phyloP scores from a whole-genome alignment of 306 rosid genomes.

The Dalbergia cultrata region DNA sequence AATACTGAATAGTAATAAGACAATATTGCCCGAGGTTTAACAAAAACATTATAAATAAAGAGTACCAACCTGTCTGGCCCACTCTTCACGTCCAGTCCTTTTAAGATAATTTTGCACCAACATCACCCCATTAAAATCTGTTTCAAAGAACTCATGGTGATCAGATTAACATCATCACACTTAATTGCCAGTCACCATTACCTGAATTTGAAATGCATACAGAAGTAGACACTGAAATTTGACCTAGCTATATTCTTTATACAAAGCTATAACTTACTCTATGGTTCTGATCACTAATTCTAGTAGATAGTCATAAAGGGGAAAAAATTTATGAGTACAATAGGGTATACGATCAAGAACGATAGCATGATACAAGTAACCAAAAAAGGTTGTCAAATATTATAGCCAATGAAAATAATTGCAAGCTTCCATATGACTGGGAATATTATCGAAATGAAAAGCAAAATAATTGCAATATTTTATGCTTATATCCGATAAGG shows the following conservation, averaged over 20 bases:
- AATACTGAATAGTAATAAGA: neutral
- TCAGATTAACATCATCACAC: constrained; percentile 36
- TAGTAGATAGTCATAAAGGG: neutral
- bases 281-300: constrained; percentile 3
- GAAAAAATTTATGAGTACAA: neutral
- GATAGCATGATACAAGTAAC: neutral
- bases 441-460: neutral
- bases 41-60: constrained; percentile 39
- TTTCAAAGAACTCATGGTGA: constrained; percentile 45
- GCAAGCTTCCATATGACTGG: neutral
- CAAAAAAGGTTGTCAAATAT: neutral
- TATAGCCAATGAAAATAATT: constrained; percentile 1
- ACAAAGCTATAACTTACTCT: constrained; percentile 1
- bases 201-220: constrained; percentile 22
- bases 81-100: constrained; percentile 85
- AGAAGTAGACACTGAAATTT: constrained; percentile 12
- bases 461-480: neutral
- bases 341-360: constrained; percentile 9
- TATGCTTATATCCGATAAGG: constrained; percentile 4
- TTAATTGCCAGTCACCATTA: neutral
- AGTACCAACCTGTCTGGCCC: constrained; percentile 84
- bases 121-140: constrained; percentile 94
- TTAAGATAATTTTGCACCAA: constrained; percentile 88
- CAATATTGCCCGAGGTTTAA: constrained; percentile 11
- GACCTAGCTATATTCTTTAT: neutral